A percentile compares a stretch with the other conserved stretches of the same genome.
Conservation (phyloP, 108 stramenopile species). For the Nitzschia palea region DNA sequence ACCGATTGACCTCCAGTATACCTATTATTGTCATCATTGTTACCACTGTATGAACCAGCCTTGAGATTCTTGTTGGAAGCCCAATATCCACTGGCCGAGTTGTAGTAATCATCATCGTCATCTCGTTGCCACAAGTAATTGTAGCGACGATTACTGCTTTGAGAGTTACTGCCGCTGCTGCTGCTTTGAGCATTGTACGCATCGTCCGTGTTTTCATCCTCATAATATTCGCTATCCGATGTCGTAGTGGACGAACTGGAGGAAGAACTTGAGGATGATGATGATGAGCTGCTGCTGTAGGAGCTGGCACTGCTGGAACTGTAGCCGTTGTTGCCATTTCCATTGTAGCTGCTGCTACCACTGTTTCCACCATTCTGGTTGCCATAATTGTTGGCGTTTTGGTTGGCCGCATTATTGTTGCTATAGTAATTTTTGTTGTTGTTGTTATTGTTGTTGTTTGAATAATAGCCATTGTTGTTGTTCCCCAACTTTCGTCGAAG, state of each 20-base stretch:
- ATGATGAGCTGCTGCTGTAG: neutral
- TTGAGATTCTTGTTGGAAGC: neutral
- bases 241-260: too few species aligned
- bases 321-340: slow-evolving; percentile 5
- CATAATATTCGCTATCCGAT: neutral
- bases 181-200: neutral
- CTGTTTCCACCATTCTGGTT: slow-evolving; percentile 1
- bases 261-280: too few species aligned
- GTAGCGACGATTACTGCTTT: neutral
- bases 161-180: neutral
- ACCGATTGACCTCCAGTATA: neutral
- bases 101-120: slow-evolving; percentile 18
- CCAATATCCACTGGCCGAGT: neutral
- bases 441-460: slow-evolving; percentile 5
- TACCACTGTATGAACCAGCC: neutral
- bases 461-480: too few species aligned
- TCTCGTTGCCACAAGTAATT: slow-evolving; percentile 16
- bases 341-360: neutral
- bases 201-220: neutral
- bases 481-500: neutral
- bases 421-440: slow-evolving; percentile 13
- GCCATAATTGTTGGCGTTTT: neutral
- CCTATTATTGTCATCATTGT: neutral
- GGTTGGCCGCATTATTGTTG: neutral
- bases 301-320: slow-evolving; percentile 2